These are phyloP conservation scores for Brassica nigra DNA, from an alignment of 345 rosid species.

Conservation along the genomic window DNA sequence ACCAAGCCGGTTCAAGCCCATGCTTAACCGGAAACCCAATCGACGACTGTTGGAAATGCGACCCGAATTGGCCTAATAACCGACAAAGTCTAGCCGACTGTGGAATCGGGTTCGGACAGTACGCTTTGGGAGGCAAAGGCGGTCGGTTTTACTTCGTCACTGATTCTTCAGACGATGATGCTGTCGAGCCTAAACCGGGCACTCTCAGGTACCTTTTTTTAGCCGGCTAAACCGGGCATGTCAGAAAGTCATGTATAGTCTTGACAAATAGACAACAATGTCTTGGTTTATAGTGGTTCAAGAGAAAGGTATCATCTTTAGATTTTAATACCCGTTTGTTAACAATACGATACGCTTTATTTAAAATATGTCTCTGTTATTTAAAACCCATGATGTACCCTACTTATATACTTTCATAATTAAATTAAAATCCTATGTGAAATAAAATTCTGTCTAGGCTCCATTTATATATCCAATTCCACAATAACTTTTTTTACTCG, in stretches of 20 bases:
- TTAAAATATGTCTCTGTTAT: slow-evolving; percentile 15
- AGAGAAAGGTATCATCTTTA: slow-evolving; percentile 16
- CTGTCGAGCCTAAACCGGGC: slow-evolving; percentile 80
- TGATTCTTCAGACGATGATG: slow-evolving; percentile 84
- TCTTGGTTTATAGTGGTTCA: slow-evolving; percentile 14
- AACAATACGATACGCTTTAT: slow-evolving; percentile 4
- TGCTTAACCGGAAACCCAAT: slow-evolving; percentile 93
- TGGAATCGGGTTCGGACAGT: slow-evolving; percentile 91
- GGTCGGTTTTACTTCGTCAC: slow-evolving; percentile 88
- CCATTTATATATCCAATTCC: not conserved
- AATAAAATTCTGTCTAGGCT: slow-evolving; percentile 31
- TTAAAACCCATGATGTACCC: not conserved
- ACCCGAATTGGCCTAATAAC: slow-evolving; percentile 93
- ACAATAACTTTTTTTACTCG: slow-evolving; percentile 2
- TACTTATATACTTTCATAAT: slow-evolving; percentile 5
- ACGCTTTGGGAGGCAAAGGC: slow-evolving; percentile 87
- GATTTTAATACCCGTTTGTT: not conserved
- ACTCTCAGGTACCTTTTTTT: slow-evolving; percentile 52
- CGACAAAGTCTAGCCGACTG: slow-evolving; percentile 91
- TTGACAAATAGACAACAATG: not conserved
- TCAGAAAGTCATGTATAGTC: slow-evolving; percentile 8
- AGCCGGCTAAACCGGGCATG: slow-evolving; percentile 15
- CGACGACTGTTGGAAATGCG: slow-evolving; percentile 98
- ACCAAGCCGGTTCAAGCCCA: slow-evolving; percentile 41
- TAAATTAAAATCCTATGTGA: not conserved